phyloP scores from a whole-genome alignment of 208 protist species.

The Trypanosoma conorhini region DNA sequence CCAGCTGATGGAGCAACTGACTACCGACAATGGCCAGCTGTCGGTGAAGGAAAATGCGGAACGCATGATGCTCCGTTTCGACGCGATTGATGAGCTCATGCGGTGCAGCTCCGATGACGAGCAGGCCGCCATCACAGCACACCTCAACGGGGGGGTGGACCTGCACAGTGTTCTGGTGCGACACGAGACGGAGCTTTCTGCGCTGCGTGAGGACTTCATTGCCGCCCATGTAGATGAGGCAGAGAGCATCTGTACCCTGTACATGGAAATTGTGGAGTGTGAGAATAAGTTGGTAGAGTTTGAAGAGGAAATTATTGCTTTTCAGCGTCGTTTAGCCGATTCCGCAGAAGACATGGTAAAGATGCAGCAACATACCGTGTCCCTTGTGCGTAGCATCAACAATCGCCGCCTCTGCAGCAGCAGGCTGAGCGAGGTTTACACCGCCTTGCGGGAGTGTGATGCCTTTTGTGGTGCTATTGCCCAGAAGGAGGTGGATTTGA shows the following conservation, averaged over 20 bases:
- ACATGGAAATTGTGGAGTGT: conserved; percentile 64
- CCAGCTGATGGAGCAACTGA: background rate
- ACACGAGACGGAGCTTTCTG: conserved; percentile 68
- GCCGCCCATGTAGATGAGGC: conserved; percentile 54
- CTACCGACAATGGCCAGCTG: background rate
- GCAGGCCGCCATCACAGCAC: conserved; percentile 44
- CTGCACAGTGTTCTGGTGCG: conserved; percentile 38
- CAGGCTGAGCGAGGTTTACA: conserved; percentile 84
- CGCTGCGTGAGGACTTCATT: conserved; percentile 64
- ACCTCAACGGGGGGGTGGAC: conserved; percentile 58
- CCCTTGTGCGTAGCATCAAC: conserved; percentile 64
- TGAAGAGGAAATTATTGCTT: conserved; percentile 81
- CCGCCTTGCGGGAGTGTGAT: conserved; percentile 80
- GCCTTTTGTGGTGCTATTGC: conserved; percentile 76
- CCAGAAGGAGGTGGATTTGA: conserved; percentile 65
- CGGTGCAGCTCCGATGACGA: conserved; percentile 36
- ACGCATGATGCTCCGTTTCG: conserved; percentile 43
- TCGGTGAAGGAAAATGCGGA: conserved; percentile 39
- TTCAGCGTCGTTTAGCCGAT: conserved; percentile 74
- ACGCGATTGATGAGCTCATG: conserved; percentile 80
- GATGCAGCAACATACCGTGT: conserved; percentile 82
- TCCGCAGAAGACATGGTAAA: conserved; percentile 76
- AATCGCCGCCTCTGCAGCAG: conserved; percentile 74
- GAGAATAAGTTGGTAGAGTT: conserved; percentile 82
- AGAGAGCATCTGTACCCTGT: conserved; percentile 63